Evolutionary conservation across 257 asterid species (phyloP), one percentile per base, ranked within the genome.

Genomic region (Solanum piurae): DNA sequence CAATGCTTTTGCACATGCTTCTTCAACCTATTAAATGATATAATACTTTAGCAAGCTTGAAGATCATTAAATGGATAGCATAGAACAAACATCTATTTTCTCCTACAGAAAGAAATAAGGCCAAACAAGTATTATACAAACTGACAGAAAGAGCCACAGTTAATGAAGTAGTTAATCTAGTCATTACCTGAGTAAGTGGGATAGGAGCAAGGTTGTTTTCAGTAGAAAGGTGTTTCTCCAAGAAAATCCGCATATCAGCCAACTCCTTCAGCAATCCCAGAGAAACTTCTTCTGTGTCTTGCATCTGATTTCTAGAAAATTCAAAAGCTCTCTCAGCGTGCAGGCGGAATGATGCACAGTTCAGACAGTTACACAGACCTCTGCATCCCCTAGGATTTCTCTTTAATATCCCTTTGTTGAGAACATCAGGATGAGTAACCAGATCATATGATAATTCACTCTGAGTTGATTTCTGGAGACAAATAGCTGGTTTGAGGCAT

Each of bases 291-390:
- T 93, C 96, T 83, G 98, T 93, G 62, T 94, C 96, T 14, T 87
- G 95, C 96, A 96, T 89, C 92, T 96, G 99, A 87, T 92, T 95
- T 89, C 91, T 90, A 69, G 99, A 94, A 89, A 95, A 96, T 89
- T 94, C 98, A 77, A 94, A 96, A 46, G 98, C 93, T 82, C 94
- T 92, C 79, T 94, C 96, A 87, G 99, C 98, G 23, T 96, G 96
- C 87, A 96, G 94, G 80, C 96, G 98, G 89, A 95, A 96, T 25
- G 98, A 93, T 86, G 95, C 92, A 90, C 99, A 95, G 79, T 93
- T 93, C 89, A 96, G 92, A 90, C 99, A 96, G 88, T 87, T 91
- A 82, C 99, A 96, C 38, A 91, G 90, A 87, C 99, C 98, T 93
- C 98, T 91, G 89, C 99, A 96, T 20, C 98, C 98, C 88, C 90